Evolutionary conservation across 2,329 filamentous ascomycete genomes (phyloP), one percentile per base, ranked within the genome.

Genomic region (Tympanopsis confertula): DNA sequence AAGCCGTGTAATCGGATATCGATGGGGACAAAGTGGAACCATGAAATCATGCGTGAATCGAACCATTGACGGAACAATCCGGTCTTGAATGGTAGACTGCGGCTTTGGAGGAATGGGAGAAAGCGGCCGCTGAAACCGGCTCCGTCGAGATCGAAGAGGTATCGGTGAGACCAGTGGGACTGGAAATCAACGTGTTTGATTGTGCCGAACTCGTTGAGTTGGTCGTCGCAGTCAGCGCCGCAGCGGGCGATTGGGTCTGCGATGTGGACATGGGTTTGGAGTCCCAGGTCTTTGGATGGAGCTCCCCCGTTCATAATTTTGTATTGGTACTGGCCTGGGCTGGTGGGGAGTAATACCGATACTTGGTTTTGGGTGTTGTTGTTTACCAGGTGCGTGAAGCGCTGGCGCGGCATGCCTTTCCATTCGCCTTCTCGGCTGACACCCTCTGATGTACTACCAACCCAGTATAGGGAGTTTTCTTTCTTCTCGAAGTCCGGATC

Each of bases 51-150:
- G 2, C 78, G 63, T 22, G 68, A 64, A 45, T 79, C 76, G 47
- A 77, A 75, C 78, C 78, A 82, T 40, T 79, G 75, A 18, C 66
- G 61, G 50, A 77, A 82, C 18, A 78, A 58, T 2, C 71, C 76
- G 0, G 69, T 66, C 43, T 77, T 76, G 50, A 80, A 66, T 0
- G 70, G 69, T 2, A 77, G 51, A 3, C 64, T 70, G 2, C 54
- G 63, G 12, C 62, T 69, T 13, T 59, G 54, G 12, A 80, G 51
- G 45, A 78, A 76, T 0, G 60, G 60, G 5, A 65, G 49, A 45
- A 65, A 73, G 0, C 68, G 59, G 3, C 66, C 68, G 37, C 58
- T 63, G 46, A 69, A 69, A 1, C 57, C 61, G 30, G 67, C 62
- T 1, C 74, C 75, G 48, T 80, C 76, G 14, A 78, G 58, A 45